Base-by-base conservation (phyloP, 2,329 filamentous ascomycete genomes). In the Huntiella moniliformis region DNA sequence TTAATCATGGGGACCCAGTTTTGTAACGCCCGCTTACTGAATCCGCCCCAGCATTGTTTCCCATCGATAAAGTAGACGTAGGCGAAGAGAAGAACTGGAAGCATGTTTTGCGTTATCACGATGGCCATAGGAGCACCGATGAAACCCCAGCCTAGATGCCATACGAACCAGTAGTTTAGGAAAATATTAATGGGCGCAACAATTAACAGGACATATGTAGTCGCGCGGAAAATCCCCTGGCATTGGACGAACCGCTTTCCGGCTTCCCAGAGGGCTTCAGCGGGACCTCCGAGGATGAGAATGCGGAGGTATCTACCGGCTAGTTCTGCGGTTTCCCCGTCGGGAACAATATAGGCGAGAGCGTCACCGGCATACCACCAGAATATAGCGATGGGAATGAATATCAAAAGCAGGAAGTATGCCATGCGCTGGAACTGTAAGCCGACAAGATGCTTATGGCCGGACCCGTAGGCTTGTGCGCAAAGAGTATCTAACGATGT, bases 401-500 rank as follows among this genome's bases (percentile, higher is more conserved):
- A 80, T 52, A 86, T 70, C 2, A 69, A 58, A 65, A 80, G 78
- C 2, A 91, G 68, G 56, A 91, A 87, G 56, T 69, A 80, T 1
- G 82, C 67, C 82, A 88, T 88, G 47, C 82, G 71, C 61, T 91
- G 82, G 51, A 84, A 70, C 55, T 91, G 83, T 46, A 91, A 60
- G 1, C 83, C 83, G 8, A 96, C 88, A 4, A 96, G 73, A 53
- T 87, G 82, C 57, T 82, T 92, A 58, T 81, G 82, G 0, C 88
- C 88, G 1, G 83, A 92, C 2, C 91, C 88, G 57, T 92, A 96
- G 0, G 91, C 88, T 61, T 96, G 88, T 0, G 88, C 76, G 59
- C 88, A 95, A 2, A 96, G 74, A 0, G 88, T 96, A 61, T 96
- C 88, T 34, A 96, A 67, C 52, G 80, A 84, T 4, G 88, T 96